Conservation (phyloP, 306 rosid genomes). For the Sechiopsis laciniata region DNA sequence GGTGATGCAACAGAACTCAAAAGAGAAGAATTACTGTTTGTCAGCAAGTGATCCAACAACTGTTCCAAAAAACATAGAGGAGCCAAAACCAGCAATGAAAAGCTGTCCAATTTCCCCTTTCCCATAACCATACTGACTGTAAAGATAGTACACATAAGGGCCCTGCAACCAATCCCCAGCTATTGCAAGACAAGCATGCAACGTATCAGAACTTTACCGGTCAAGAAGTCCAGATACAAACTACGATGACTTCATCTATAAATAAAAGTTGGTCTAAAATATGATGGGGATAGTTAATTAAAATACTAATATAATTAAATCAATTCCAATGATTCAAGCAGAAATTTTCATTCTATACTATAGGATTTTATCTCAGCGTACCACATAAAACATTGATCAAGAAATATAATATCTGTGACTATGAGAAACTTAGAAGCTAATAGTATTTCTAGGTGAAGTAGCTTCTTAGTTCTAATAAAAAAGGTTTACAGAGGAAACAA, state of each 20-base stretch:
- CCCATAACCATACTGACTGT: conserved; percentile 73
- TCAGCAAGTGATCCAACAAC: conserved; percentile 97
- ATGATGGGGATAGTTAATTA: not conserved
- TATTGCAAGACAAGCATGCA: conserved; percentile 38
- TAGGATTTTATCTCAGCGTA: not conserved
- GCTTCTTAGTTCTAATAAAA: not conserved
- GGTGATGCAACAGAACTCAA: not conserved
- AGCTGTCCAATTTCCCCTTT: conserved; percentile 95
- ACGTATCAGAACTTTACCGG: not conserved
- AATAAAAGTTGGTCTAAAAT: not conserved
- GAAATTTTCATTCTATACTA: not conserved
- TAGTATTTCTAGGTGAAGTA: not conserved
- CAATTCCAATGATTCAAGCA: not conserved
- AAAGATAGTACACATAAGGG: conserved; percentile 94
- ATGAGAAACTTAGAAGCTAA: not conserved
- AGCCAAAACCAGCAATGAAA: conserved; percentile 96
- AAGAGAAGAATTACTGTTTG: conserved; percentile 62
- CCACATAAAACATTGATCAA: not conserved
- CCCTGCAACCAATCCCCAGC: conserved; percentile 99
- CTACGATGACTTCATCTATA: too few species aligned
- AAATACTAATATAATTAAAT: too few species aligned
- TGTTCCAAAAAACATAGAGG: conserved; percentile 94
- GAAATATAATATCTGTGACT: not conserved
- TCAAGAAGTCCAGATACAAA: not conserved
- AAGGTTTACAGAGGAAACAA: not conserved